Conservation (phyloP, 2,329 filamentous ascomycete species). For the Fusarium foetens region DNA sequence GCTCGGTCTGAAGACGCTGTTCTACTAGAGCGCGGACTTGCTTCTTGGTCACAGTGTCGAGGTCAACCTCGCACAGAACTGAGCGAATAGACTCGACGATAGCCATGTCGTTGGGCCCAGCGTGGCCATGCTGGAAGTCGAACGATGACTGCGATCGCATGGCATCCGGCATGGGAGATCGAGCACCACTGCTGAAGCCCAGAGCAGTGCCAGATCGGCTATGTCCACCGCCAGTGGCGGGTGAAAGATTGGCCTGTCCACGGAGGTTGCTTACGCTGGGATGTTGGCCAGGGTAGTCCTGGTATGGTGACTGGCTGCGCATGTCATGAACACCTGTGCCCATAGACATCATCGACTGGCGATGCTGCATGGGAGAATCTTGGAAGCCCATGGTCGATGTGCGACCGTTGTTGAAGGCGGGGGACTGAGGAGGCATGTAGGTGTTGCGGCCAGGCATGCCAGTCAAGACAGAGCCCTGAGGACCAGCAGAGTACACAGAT, state of each 20-base stretch:
- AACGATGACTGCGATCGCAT: conserved; percentile 65
- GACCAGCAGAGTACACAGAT: conserved; percentile 93
- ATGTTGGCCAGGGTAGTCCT: conserved; percentile 61
- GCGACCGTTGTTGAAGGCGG: conserved; percentile 69
- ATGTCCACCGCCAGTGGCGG: conserved; percentile 50
- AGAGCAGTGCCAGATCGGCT: conserved; percentile 58
- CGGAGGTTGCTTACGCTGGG: conserved; percentile 72
- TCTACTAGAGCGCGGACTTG: conserved; percentile 92
- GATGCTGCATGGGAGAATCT: conserved; percentile 58
- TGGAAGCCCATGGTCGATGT: conserved; percentile 56
- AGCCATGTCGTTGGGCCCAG: conserved; percentile 78
- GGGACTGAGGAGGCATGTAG: conserved; percentile 86
- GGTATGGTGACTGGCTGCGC: conserved; percentile 67
- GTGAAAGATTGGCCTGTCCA: conserved; percentile 59
- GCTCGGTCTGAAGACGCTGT: conserved; percentile 89
- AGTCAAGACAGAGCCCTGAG: conserved; percentile 85
- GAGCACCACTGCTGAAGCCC: conserved; percentile 59
- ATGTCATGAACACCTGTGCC: conserved; percentile 58
- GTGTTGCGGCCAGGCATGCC: conserved; percentile 79
- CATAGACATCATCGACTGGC: conserved; percentile 79
- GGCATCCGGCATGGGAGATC: conserved; percentile 57
- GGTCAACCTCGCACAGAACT: conserved; percentile 86
- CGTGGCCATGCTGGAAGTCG: conserved; percentile 68
- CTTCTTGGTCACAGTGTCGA: conserved; percentile 99
- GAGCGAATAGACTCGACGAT: conserved; percentile 87